A percentile compares a stretch with the other conserved stretches of the same genome.
phyloP scores from a whole-genome alignment of 75 land plant species.

The Ceratopteris richardii region DNA sequence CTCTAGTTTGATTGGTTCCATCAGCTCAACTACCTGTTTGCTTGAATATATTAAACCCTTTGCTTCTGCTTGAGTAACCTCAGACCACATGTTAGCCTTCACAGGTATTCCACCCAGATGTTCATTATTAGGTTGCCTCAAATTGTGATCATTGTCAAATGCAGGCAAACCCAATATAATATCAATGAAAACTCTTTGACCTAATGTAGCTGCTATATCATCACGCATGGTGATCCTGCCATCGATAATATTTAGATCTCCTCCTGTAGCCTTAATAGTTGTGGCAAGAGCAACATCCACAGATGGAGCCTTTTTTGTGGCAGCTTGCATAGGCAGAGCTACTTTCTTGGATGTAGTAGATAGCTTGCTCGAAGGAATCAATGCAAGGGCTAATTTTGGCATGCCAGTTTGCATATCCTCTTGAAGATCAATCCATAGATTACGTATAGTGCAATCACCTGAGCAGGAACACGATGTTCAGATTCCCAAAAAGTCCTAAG shows the following conservation, averaged over 20 bases:
- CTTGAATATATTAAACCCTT: slow-evolving; percentile 20
- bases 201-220: slow-evolving; percentile 29
- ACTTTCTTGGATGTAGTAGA: slow-evolving; percentile 3
- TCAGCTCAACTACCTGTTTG: slow-evolving; percentile 16
- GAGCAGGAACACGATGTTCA: too few species aligned
- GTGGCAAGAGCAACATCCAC: slow-evolving; percentile 11
- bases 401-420: slow-evolving; percentile 23
- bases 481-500: too few species aligned
- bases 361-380: slow-evolving; percentile 12
- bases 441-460: slow-evolving; percentile 28
- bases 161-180: slow-evolving; percentile 21
- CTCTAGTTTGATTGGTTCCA: slow-evolving; percentile 31
- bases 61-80: slow-evolving; percentile 26
- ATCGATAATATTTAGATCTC: slow-evolving; percentile 18
- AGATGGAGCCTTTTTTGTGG: slow-evolving; percentile 5
- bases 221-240: slow-evolving; percentile 25
- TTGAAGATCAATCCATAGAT: slow-evolving; percentile 27
- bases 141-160: slow-evolving; percentile 11
- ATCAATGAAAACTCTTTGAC: slow-evolving; percentile 21
- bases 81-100: slow-evolving; percentile 25
- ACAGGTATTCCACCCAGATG: slow-evolving; percentile 13
- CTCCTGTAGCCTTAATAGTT: slow-evolving; percentile 19
- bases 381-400: slow-evolving; percentile 27
- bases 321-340: slow-evolving; percentile 5
- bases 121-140: slow-evolving; percentile 4